Evolutionary conservation across 2,329 filamentous ascomycete genomes (phyloP).

Genomic region (Claviceps pazoutovae): DNA sequence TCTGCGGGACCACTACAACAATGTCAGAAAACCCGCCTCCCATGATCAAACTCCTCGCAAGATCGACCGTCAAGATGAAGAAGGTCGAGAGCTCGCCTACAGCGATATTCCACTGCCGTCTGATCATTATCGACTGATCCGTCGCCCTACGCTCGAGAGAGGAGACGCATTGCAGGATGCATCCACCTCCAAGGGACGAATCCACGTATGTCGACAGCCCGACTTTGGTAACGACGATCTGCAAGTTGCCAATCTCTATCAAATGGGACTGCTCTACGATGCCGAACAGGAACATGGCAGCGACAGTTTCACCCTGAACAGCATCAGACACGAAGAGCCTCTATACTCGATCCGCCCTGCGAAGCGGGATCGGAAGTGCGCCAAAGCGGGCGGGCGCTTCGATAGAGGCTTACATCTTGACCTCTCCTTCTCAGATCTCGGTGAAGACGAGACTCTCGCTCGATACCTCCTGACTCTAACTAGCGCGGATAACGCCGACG

Average conservation of each 20-base stretch:
- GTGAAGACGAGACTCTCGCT: constrained; percentile 25
- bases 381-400: constrained; percentile 11
- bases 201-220: constrained; percentile 12
- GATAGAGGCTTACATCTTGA: constrained; percentile 19
- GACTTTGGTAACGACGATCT: constrained; percentile 13
- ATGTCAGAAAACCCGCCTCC: not conserved
- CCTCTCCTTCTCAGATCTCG: constrained; percentile 29
- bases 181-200: constrained; percentile 21
- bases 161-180: constrained; percentile 33
- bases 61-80: constrained; percentile 12
- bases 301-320: constrained; percentile 24
- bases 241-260: constrained; percentile 28
- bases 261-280: constrained; percentile 30
- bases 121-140: constrained; percentile 19
- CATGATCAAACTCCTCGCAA: not conserved
- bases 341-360: constrained; percentile 24
- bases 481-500: constrained; percentile 2
- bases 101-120: constrained; percentile 23
- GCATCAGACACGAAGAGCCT: constrained; percentile 24
- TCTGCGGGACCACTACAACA: constrained; percentile 5
- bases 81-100: constrained; percentile 22
- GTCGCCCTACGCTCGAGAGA: constrained; percentile 28
- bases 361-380: constrained; percentile 17
- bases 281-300: constrained; percentile 18
- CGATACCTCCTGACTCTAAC: constrained; percentile 18